Evolutionary conservation across 2,329 filamentous ascomycete species (phyloP).

Genomic region (Aspergillus cejpii): DNA sequence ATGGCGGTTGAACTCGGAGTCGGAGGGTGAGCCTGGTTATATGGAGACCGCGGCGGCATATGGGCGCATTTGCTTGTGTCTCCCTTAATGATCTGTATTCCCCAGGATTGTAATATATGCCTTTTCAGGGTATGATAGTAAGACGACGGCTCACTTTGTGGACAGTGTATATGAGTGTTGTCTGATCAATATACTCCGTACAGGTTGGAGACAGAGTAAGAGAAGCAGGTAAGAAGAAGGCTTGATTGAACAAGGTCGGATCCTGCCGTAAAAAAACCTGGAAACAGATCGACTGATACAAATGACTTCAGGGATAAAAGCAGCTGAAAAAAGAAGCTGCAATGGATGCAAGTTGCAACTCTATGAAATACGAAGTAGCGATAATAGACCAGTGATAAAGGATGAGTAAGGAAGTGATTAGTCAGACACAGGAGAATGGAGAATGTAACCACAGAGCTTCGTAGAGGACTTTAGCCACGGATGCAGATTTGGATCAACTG

Average conservation of each 20-base stretch:
- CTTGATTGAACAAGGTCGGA: not conserved
- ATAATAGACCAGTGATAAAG: not conserved
- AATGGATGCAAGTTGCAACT: not conserved
- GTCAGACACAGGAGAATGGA: not conserved
- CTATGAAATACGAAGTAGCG: no score
- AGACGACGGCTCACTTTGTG: not conserved
- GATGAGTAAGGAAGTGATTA: conserved; percentile 5
- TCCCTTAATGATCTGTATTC: not conserved
- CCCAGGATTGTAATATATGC: not conserved
- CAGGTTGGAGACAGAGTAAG: not conserved
- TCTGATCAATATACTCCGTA: not conserved
- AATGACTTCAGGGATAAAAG: not conserved
- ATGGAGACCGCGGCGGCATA: conserved; percentile 35
- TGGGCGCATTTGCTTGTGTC: conserved; percentile 24
- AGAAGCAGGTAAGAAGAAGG: conserved; percentile 1
- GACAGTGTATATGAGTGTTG: not conserved
- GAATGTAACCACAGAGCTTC: not conserved
- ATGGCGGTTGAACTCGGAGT: conserved; percentile 19
- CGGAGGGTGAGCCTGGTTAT: conserved; percentile 26
- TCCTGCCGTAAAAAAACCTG: conserved; percentile 5
- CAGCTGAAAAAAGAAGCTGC: not conserved
- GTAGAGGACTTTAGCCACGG: not conserved
- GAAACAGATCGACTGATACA: not conserved
- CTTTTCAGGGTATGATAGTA: not conserved
- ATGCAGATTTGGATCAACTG: no score